Conservation (phyloP, 1,284 basidiomycete genomes). For the Ganoderma meredithae region DNA sequence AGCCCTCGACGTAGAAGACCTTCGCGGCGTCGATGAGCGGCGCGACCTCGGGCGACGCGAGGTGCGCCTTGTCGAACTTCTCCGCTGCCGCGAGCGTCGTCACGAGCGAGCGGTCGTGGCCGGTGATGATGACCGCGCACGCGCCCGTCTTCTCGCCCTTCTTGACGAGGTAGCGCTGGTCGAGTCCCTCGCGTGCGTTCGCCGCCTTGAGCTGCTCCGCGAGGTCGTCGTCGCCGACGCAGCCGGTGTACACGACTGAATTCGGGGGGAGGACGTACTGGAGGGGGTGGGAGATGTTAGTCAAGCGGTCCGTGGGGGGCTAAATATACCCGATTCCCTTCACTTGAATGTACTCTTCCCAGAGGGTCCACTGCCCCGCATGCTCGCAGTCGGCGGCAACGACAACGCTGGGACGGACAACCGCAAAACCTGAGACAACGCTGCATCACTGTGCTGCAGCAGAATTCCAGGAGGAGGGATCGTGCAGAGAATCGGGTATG, state of each 20-base stretch:
- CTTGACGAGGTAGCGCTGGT: constrained; percentile 90
- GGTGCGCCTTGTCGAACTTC: constrained; percentile 85
- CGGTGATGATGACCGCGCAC: constrained; percentile 96
- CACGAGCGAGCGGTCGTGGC: constrained; percentile 91
- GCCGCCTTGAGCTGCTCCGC: constrained; percentile 91
- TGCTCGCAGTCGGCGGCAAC: neutral
- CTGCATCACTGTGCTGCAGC: neutral
- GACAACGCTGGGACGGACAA: neutral
- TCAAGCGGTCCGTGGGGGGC: neutral
- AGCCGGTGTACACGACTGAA: constrained; percentile 95
- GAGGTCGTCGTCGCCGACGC: constrained; percentile 92
- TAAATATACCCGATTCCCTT: neutral
- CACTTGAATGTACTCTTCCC: neutral
- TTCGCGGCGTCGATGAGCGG: constrained; percentile 83
- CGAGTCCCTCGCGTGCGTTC: constrained; percentile 93
- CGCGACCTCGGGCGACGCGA: constrained; percentile 81
- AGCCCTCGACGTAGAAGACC: constrained; percentile 95
- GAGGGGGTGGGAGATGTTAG: constrained; percentile 8
- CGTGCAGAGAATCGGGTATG: neutral
- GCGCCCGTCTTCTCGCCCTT: constrained; percentile 92
- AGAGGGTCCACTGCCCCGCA: neutral
- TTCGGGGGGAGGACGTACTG: constrained; percentile 91
- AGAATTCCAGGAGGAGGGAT: neutral
- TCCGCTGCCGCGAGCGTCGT: constrained; percentile 93
- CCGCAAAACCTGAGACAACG: neutral